Evolutionary conservation across 2,329 filamentous ascomycete species (phyloP), one percentile per base, ranked within the genome.

Genomic region (Colletotrichum truncatum): DNA sequence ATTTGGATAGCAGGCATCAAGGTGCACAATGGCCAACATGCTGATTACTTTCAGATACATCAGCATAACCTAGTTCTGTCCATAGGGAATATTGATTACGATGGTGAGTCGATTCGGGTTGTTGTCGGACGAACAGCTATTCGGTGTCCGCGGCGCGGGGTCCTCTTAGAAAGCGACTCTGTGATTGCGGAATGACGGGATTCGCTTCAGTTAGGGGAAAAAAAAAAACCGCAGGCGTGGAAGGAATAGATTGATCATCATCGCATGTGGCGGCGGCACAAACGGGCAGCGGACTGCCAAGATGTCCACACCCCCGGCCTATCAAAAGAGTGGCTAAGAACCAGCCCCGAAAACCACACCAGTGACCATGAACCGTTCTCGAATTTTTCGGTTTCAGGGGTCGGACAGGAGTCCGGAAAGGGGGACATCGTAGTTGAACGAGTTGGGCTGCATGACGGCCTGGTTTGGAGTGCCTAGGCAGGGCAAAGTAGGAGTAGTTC

Each of bases 331-430:
- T 39, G 46, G 54, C 46, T 30, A 46, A 59, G 30, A 46, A 39
- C 14, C 12, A 32, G 16, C 25, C 46, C 62, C 56, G 62, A 55
- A 32, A 23, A 65, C 36, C 53, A n/a, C 11, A 28, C 45, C 32
- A 61, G 49, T 30, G 25, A 23, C 55, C 49, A 34, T 41, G 36
- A 65, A 55, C 43, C 36, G 23, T 43, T 18, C 6, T 53, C 34
- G 18, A 34, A 26, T 23, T 38, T 52, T 32, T 59, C 48, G 62
- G 56, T 61, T 60, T 64, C 62, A 61, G 57, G 48, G 48, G 55
- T 51, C 26, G 32, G 36, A 39, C n/a, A 62, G 34, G 57, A 55
- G 56, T 62, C 62, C 23, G 49, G 34, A 65, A 56, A 49, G 38
- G 51, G 62, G 57, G 49, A 46, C 48, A 56, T 51, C 49, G 54